Base-by-base conservation (phyloP, 441 rosid species). In the Erysimum cheiri region DNA sequence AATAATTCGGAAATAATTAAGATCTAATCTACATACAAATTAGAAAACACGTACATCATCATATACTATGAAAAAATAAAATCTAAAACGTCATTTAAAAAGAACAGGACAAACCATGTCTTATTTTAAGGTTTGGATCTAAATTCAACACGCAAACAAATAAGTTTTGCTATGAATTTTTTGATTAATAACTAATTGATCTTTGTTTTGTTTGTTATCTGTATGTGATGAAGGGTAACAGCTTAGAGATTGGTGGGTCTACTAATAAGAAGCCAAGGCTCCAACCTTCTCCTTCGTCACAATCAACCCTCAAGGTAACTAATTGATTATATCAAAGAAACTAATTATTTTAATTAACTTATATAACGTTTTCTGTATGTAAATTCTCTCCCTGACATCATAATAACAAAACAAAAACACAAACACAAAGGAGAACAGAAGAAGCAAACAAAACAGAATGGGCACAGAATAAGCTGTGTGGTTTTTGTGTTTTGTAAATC, bases 211-310 rank as follows among this genome's bases (percentile, higher is more conserved):
- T 70, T n/a, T 59, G 40, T 69, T 62, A 50, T 75, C 31, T 44
- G 39, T 64, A 52, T 36, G 68, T 36, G 36, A 70, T 67, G 73
- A 59, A 92, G 97, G 85, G 93, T 79, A 87, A 90, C 79, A 90
- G 97, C 89, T 79, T 73, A 72, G 88, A 81, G 47, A 85, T 70
- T 75, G 97, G 92, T 73, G 99, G 90, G 81, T 82, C 88, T 77
- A 82, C 86, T 75, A 64, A 77, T 40, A 95, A 95, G 93, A 92
- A 89, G 81, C 95, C 98, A 48, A 95, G 86, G 87, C 86, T 89
- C 78, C 99, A 90, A 71, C 80, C 93, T 71, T 79, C 79, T 70
- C 76, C 90, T 80, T 80, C 93, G 66, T 75, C 84, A 67, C 97
- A 88, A 73, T 76, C 98, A 64, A 81, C 92, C 76, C 88, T 92